Base-by-base conservation (phyloP, 371 early-diverging fungal genomes). In the Saksenaea vasiformis region DNA sequence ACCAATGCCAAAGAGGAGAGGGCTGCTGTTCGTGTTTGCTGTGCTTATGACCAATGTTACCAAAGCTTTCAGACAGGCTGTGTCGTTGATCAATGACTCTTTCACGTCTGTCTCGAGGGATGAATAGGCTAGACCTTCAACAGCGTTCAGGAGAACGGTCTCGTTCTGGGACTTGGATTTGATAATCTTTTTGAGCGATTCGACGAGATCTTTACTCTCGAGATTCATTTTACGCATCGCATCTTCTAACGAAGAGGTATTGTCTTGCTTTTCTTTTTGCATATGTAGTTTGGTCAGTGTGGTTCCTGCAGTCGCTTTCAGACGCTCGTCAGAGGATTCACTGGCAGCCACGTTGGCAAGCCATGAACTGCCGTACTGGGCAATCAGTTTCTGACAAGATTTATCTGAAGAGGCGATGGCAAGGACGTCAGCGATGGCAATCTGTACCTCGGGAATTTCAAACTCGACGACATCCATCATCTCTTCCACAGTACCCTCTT, bases 71-170 rank as follows among this genome's bases (percentile, higher is more conserved):
- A 93, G 68, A 15, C 92, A 71, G 0, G 72, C 71, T 1, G 66
- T 69, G 66, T 92, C 86, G 0, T 77, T 71, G 0, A 78, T 77
- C 22, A 95, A 74, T 5, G 72, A 54, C 22, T 87, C 90, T 70
- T 92, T 93, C 41, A 88, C 77, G 5, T 70, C 68, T 0, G 87
- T 78, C 41, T 86, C 76, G 27, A 89, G 68, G 31, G 87, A 82
- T 19, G 91, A 77, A 61, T 92, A 93, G 1, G 93, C 88, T 3
- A 95, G 73, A 7, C 90, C 91, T 71, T 95, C 95, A 1, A 93
- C 80, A 4, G 81, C 78, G 38, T 73, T 76, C 31, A 78, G 26
- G 3, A 78, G 26, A 1, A 71, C 26, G 8, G 65, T 60, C 1
- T 53, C 53, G 56, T 83, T 82, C 3, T 76, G 72, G 53, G 72